Percentiles rank a stretch among this genome's conserved stretches.
phyloP scores from a whole-genome alignment of 257 asterid species.

The Primulina huaijiensis region DNA sequence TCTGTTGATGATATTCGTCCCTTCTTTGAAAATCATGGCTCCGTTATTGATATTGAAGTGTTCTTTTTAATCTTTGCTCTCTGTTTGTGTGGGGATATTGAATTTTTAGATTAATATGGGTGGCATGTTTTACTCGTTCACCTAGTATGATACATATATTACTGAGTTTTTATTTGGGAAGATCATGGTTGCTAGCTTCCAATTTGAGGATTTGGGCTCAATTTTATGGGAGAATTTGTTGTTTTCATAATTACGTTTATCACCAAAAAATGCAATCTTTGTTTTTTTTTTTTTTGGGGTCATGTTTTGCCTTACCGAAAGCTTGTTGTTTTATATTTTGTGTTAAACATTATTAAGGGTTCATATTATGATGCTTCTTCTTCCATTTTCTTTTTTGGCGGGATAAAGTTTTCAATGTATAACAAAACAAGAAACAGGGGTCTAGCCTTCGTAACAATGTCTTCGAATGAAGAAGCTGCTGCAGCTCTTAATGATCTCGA shows the following conservation, averaged over 20 bases:
- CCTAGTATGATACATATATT: not conserved
- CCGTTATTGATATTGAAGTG: conserved; percentile 76
- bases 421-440: conserved; percentile 84
- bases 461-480: conserved; percentile 75
- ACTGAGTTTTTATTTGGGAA: too few relatives aligned
- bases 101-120: not conserved
- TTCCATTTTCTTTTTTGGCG: conserved; percentile 8
- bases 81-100: not conserved
- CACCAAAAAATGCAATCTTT: not conserved
- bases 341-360: not conserved
- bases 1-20: conserved; percentile 70
- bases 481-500: conserved; percentile 64
- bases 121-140: not conserved
- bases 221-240: too few relatives aligned
- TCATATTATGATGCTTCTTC: conserved; percentile 11
- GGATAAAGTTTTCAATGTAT: conserved; percentile 67
- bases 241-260: not conserved
- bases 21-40: conserved; percentile 60
- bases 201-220: not conserved
- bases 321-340: not conserved
- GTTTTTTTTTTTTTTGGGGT: not conserved
- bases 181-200: too few relatives aligned
- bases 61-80: not conserved
- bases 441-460: conserved; percentile 84
- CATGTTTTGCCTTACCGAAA: not conserved